Conservation (phyloP, 805 yeast species). For the Priceomyces haplophilus region DNA sequence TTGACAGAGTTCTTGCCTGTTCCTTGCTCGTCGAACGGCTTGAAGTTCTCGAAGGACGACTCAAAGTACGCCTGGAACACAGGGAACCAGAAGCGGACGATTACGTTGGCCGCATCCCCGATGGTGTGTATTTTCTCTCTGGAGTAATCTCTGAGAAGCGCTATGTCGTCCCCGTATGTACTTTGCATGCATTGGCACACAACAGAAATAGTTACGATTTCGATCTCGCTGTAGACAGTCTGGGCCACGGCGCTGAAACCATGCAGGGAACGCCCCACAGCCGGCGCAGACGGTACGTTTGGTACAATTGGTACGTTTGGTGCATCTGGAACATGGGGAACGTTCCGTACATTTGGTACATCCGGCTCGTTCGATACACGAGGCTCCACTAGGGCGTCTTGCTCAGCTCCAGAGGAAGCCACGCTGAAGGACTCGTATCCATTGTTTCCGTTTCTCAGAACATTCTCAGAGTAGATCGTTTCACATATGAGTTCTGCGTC, state of each 20-base stretch:
- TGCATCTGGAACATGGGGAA: too few species aligned
- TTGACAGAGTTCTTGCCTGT: conserved; percentile 13
- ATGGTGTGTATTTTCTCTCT: conserved; percentile 32
- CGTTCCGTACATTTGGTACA: too few species aligned
- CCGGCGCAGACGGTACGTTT: background rate
- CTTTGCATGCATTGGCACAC: conserved; percentile 50
- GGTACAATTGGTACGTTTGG: background rate
- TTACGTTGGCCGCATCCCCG: conserved; percentile 38
- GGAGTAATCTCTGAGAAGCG: conserved; percentile 46
- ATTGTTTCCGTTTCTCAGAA: conserved; percentile 7
- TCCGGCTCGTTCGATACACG: too few species aligned
- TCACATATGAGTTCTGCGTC: conserved; percentile 42
- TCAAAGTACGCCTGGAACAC: conserved; percentile 54
- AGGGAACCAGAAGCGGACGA: conserved; percentile 52
- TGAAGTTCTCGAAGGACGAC: conserved; percentile 7
- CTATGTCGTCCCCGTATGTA: conserved; percentile 58
- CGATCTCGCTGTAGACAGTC: conserved; percentile 41
- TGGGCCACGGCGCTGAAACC: conserved; percentile 11
- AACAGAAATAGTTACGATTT: conserved; percentile 39
- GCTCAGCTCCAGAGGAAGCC: too few species aligned
- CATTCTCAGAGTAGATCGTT: conserved; percentile 36
- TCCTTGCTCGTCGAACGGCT: conserved; percentile 18
- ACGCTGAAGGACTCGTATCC: too few species aligned
- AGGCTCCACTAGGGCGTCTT: too few species aligned
- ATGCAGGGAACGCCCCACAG: background rate